Percentiles rank a stretch among this genome's conserved stretches.
Conservation (phyloP, 78 protist species). For the Speleostelium caveatum region DNA sequence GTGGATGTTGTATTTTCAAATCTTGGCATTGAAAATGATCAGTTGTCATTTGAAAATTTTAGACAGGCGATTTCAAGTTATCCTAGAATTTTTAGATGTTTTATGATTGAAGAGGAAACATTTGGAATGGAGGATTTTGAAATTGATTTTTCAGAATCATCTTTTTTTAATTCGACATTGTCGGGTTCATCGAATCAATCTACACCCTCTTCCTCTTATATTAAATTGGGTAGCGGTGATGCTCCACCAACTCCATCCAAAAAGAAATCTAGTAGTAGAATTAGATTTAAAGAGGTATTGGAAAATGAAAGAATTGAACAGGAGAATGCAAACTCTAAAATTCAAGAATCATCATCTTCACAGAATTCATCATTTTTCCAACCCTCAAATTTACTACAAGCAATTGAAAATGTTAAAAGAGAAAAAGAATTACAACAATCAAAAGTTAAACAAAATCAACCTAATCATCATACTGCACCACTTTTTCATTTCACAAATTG, state of each 20-base stretch:
- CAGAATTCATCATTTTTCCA: too few species aligned
- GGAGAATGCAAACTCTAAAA: not conserved
- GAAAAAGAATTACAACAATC: too few species aligned
- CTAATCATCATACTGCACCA: too few species aligned
- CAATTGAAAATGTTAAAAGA: too few species aligned
- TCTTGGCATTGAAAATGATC: constrained; percentile 33
- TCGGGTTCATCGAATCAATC: not conserved
- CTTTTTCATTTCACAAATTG: too few species aligned
- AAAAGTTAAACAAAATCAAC: too few species aligned
- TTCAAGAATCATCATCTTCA: too few species aligned
- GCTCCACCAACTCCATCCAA: not conserved
- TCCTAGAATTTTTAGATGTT: constrained; percentile 73
- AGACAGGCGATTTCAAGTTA: constrained; percentile 58
- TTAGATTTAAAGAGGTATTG: constrained; percentile 37
- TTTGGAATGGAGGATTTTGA: constrained; percentile 58
- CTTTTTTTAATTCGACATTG: not conserved
- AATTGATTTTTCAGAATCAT: not conserved
- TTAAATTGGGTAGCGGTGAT: not conserved
- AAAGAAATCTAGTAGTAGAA: not conserved
- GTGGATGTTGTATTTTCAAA: constrained; percentile 66
- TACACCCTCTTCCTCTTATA: not conserved
- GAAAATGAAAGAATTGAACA: constrained; percentile 13
- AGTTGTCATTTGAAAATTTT: constrained; percentile 49
- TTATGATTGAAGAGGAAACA: constrained; percentile 71
- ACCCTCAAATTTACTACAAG: too few species aligned